Evolutionary conservation across 108 stramenopile genomes (phyloP).

Genomic region (Skeletonema menzelii): DNA sequence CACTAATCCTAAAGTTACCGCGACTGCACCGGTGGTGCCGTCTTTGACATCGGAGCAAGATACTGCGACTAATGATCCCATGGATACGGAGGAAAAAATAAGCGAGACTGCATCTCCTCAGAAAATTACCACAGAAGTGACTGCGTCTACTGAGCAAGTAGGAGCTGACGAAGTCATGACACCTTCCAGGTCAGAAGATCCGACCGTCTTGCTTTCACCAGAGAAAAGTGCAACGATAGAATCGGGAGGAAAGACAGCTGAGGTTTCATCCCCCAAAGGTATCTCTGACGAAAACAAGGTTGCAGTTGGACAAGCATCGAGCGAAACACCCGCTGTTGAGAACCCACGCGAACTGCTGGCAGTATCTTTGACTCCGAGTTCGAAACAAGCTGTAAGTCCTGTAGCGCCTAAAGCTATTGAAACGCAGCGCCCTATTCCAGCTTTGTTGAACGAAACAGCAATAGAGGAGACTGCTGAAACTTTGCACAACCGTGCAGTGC

Average conservation of each 20-base stretch:
- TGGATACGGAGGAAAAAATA: background rate
- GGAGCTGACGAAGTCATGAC: background rate
- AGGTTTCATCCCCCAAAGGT: background rate
- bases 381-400: background rate
- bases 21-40: background rate
- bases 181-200: background rate
- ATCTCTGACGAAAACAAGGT: background rate
- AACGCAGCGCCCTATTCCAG: background rate
- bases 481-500: constrained; percentile 4
- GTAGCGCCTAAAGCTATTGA: background rate
- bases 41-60: background rate
- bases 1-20: background rate
- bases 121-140: background rate
- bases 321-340: background rate
- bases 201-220: background rate
- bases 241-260: background rate
- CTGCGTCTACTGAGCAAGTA: background rate
- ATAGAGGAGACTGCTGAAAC: background rate
- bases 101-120: background rate
- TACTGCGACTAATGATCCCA: background rate
- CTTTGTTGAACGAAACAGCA: background rate
- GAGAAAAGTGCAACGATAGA: background rate
- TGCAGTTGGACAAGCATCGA: background rate
- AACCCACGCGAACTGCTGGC: background rate
- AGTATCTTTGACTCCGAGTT: background rate